Percentiles rank a stretch among this genome's conserved stretches.
These are phyloP conservation scores for Saccharomycodes ludwigii DNA, from an alignment of 805 yeast species.

Conservation along the genomic window DNA sequence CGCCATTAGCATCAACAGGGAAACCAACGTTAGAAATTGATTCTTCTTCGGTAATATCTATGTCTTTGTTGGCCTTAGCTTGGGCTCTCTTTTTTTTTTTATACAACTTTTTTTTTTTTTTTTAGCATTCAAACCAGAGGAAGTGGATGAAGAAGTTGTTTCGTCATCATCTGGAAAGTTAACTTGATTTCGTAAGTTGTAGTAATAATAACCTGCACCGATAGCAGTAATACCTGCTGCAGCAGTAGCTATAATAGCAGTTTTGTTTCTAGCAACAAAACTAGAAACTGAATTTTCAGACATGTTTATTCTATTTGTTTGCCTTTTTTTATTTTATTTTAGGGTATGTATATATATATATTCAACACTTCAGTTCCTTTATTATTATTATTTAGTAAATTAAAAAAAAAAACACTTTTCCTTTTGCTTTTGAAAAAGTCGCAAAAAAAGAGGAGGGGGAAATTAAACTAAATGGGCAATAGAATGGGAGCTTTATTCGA, in stretches of 20 bases:
- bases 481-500: too few species aligned
- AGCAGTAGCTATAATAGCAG: conserved; percentile 51
- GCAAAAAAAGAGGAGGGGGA: too few species aligned
- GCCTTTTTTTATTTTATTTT: too few species aligned
- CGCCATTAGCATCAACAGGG: conserved; percentile 44
- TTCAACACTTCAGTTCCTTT: too few species aligned
- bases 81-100: conserved; percentile 30
- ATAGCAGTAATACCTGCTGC: conserved; percentile 54
- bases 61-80: conserved; percentile 7
- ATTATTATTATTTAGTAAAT: background rate
- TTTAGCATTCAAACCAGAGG: conserved; percentile 11
- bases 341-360: too few species aligned
- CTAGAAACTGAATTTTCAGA: conserved; percentile 19
- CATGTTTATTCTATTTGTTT: conserved; percentile 11
- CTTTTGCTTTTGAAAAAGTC: too few species aligned
- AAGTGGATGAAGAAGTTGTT: background rate
- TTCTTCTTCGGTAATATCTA: conserved; percentile 8
- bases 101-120: conserved; percentile 19
- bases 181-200: conserved; percentile 19
- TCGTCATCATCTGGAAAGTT: conserved; percentile 8
- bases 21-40: conserved; percentile 23
- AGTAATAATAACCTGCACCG: conserved; percentile 44
- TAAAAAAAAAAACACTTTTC: conserved; percentile 1
- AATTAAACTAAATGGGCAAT: too few species aligned
- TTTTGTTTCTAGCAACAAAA: conserved; percentile 34